phyloP scores from a whole-genome alignment of 768 basidiomycete species.

The Porphyrellus cyaneotinctus region DNA sequence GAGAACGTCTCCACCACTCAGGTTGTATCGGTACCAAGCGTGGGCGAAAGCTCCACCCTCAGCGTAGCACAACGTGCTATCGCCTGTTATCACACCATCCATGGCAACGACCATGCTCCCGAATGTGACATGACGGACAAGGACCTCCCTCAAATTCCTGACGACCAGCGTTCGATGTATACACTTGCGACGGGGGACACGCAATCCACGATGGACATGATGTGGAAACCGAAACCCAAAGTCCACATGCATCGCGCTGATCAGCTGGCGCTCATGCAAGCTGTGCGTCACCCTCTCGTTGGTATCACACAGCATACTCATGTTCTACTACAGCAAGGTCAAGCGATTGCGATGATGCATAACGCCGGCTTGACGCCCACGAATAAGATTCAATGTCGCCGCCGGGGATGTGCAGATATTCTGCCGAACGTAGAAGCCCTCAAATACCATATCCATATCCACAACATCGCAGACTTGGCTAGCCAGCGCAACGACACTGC shows the following conservation, averaged over 20 bases:
- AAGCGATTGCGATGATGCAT: constrained; percentile 27
- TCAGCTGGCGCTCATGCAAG: constrained; percentile 33
- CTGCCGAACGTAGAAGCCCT: constrained; percentile 42
- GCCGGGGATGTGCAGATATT: constrained; percentile 43
- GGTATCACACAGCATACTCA: not conserved
- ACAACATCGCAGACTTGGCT: constrained; percentile 42
- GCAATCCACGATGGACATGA: constrained; percentile 25
- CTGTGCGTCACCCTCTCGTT: constrained; percentile 33
- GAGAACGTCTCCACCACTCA: not conserved
- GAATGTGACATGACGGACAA: constrained; percentile 9
- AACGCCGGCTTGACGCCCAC: constrained; percentile 26
- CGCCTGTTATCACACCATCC: constrained; percentile 17
- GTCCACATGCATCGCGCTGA: constrained; percentile 36
- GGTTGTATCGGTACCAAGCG: not conserved
- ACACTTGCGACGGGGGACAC: constrained; percentile 17
- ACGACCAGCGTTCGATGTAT: constrained; percentile 27
- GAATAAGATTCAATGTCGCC: constrained; percentile 39
- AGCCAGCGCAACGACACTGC: not conserved
- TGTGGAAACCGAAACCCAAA: constrained; percentile 32
- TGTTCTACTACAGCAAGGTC: constrained; percentile 14
- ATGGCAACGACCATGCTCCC: not conserved
- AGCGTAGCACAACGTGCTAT: constrained; percentile 24
- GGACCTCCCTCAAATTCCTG: constrained; percentile 14
- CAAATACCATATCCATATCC: constrained; percentile 53
- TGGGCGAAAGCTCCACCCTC: constrained; percentile 2